phyloP scores from a whole-genome alignment of 176 grass and related monocot species.

The Hyparrhenia diplandra region DNA sequence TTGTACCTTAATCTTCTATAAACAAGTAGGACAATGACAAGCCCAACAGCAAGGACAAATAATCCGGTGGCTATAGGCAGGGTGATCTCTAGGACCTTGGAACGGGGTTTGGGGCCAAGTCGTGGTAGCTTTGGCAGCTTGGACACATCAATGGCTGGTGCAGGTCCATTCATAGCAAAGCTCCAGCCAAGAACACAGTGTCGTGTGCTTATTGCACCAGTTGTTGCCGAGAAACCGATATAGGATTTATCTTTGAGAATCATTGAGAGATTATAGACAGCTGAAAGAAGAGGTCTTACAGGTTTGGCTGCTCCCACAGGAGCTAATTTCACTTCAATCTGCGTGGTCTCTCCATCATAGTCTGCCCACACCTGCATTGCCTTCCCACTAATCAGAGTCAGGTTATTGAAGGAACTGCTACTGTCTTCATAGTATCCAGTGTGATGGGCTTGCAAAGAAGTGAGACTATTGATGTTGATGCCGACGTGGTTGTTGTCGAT shows the following conservation, averaged over 20 bases:
- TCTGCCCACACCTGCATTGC: slow-evolving; percentile 36
- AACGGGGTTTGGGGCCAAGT: slow-evolving; percentile 11
- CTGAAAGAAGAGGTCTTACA: slow-evolving; percentile 2
- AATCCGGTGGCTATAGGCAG: slow-evolving; percentile 12
- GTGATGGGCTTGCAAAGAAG: neutral
- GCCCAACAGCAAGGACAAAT: slow-evolving; percentile 5
- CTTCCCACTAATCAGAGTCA: slow-evolving; percentile 31
- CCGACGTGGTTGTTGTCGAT: slow-evolving; percentile 38
- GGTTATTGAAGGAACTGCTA: neutral
- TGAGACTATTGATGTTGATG: slow-evolving; percentile 29
- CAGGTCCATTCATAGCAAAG: slow-evolving; percentile 14
- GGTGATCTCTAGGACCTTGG: slow-evolving; percentile 28
- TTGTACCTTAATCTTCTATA: slow-evolving; percentile 11
- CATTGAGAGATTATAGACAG: neutral
- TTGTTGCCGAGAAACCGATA: slow-evolving; percentile 35
- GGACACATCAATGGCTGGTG: slow-evolving; percentile 27
- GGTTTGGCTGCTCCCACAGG: slow-evolving; percentile 7
- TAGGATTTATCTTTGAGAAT: slow-evolving; percentile 15
- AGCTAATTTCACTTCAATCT: slow-evolving; percentile 25
- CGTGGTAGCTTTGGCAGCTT: slow-evolving; percentile 27
- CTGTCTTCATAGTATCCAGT: slow-evolving; percentile 11
- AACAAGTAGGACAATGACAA: neutral
- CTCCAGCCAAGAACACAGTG: slow-evolving; percentile 39
- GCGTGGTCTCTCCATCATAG: neutral
- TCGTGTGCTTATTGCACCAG: slow-evolving; percentile 20